Evolutionary conservation across 805 yeast genomes (phyloP), one percentile per base, ranked within the genome.

Genomic region (Candida ulmi): DNA sequence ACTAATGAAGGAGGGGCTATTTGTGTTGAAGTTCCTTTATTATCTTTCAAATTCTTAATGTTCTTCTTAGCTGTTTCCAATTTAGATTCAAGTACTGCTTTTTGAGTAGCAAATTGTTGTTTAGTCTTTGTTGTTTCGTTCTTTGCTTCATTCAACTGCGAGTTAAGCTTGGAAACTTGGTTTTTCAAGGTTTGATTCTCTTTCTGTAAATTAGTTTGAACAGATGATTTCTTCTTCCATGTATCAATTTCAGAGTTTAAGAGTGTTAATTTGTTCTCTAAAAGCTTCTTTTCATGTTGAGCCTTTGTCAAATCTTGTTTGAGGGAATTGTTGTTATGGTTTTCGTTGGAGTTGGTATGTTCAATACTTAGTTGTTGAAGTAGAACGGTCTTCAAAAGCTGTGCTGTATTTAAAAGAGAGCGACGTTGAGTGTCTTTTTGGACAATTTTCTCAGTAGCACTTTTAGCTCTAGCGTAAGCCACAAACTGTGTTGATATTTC

Each of bases 181-280:
- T 52, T 57, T 44, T 65, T 68, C 19, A 66, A 46, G 4, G 50
- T 31, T n/a, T 57, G 37, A 36, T 59, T 60, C 38, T 64, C 68
- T 36, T 57, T 57, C 17, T 50, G 51, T 9, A 51, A 31, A 1
- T 39, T 25, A 15, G 33, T 21, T 19, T 47, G 47, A 9, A 38
- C 38, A 11, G 47, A 16, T 1, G 46, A 26, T 36, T 50, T 52
- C 43, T 54, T 54, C 47, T 52, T 56, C 50, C 55, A 30, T 36
- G 46, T 44, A 21, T 51, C 50, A 38, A 57, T 43, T 15, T 58
- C 59, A 12, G 37, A 27, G 3, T 35, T 34, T 26, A 49, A 36
- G 2, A 37, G 36, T 3, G 48, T 39, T 5, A 51, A 34, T 29
- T 47, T 54, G 33, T 35, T 47, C 32, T 54, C 60, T 18, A 47